Evolutionary conservation across 73 alveolate genomes (phyloP), one percentile per base, ranked within the genome.

Genomic region (Paramecium sonneborni): DNA sequence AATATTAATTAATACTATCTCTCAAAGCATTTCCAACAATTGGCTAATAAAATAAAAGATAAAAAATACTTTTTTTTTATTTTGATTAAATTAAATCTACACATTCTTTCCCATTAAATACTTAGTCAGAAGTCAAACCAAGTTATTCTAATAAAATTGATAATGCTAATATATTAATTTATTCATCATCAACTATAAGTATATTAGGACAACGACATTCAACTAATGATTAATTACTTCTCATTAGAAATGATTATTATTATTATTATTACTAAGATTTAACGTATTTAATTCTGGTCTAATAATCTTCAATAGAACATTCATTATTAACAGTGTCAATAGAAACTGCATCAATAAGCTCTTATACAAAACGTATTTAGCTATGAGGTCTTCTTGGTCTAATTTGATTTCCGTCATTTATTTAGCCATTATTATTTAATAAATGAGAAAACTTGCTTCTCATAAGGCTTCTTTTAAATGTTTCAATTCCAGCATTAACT

Each of bases 21-120:
- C 14, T 38, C 69, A 23, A 28, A 10, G 24, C 90, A 79, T 79
- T 23, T 39, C 10, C 41, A 23, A 44, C 90, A 79, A 20, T 43
- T 10, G 6, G 69, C 90, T 79, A 41, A 34, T 23, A 41, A 52
- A 11, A 26, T 62, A 35, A 26, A 7, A 32, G 12, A 5, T 3
- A 28, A 30, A 1, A 67, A 5, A n/a, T 74, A 74, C 87, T 37
- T 74, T 39, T 74, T 35, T 74, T 74, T 5, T 39, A n/a, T 34
- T 10, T 21, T 37, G 56, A 21, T 14, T 35, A 37, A 0, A 74
- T 39, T 3, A 74, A 74, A 74, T 74, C 87, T 12, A 74, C 87
- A 34, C 87, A 74, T 11, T 74, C 87, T n/a, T 74, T 38, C 20
- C 90, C 90, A 79, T 79, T 79, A 44, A 79, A 79, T 21, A 79